Evolutionary conservation across 2,329 filamentous ascomycete species (phyloP).

Genomic region (Colletotrichum filicis): DNA sequence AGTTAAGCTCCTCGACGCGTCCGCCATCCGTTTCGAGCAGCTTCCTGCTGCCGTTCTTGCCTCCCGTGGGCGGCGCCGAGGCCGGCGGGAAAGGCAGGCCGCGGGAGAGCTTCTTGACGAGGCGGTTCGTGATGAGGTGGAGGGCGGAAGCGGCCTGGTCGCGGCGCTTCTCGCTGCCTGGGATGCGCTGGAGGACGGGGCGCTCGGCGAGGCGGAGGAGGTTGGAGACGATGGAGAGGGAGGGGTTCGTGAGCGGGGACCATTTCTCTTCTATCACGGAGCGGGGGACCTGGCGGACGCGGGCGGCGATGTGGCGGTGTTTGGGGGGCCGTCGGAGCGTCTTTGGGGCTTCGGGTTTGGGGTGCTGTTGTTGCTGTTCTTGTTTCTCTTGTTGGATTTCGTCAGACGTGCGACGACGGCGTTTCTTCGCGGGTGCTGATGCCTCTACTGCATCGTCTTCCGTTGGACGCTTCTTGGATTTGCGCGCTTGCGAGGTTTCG

Average conservation of each 20-base stretch:
- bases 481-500: constrained; percentile 19
- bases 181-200: constrained; percentile 69
- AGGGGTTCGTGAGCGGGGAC: constrained; percentile 65
- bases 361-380: constrained; percentile 14
- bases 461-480: constrained; percentile 23
- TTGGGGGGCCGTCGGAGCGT: constrained; percentile 43
- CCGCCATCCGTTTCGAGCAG: constrained; percentile 27
- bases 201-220: constrained; percentile 70
- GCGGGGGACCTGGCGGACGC: constrained; percentile 66
- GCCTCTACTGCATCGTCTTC: not conserved
- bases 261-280: constrained; percentile 76
- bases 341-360: not conserved
- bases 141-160: constrained; percentile 67
- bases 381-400: constrained; percentile 9
- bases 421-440: constrained; percentile 15
- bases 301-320: constrained; percentile 63
- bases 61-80: constrained; percentile 39
- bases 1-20: constrained; percentile 71
- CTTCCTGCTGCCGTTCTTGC: constrained; percentile 7
- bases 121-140: constrained; percentile 62
- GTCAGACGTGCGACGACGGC: constrained; percentile 19
- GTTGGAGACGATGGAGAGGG: constrained; percentile 64
- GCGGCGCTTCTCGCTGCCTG: constrained; percentile 58
- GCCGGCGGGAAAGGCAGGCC: constrained; percentile 75
- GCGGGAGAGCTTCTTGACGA: constrained; percentile 67